Evolutionary conservation across 2,329 filamentous ascomycete species (phyloP).

Genomic region (Cytospora piceae): DNA sequence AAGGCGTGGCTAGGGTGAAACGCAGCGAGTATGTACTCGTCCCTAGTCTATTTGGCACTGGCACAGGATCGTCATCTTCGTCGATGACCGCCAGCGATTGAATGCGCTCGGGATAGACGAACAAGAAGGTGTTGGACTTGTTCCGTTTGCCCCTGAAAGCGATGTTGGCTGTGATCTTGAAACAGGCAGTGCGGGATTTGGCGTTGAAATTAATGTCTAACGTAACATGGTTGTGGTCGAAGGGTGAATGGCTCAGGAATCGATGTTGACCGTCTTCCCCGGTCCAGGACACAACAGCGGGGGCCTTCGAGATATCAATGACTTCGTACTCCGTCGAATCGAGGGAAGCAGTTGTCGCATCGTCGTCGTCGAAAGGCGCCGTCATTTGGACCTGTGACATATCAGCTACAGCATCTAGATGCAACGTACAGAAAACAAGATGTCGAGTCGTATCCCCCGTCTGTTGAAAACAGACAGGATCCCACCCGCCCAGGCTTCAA

Average conservation of each 20-base stretch:
- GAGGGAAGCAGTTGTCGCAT: slow-evolving; percentile 16
- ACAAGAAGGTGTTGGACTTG: slow-evolving; percentile 27
- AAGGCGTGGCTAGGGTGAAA: slow-evolving; percentile 11
- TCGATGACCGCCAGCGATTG: slow-evolving; percentile 12
- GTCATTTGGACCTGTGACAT: slow-evolving; percentile 19
- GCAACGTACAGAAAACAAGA: not conserved
- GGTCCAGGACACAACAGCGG: slow-evolving; percentile 23
- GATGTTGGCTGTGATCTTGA: slow-evolving; percentile 28
- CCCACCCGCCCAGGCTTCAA: slow-evolving; percentile 30
- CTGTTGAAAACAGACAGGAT: slow-evolving; percentile 20
- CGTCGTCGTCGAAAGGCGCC: slow-evolving; percentile 17
- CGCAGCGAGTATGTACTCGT: slow-evolving; percentile 13
- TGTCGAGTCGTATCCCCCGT: slow-evolving; percentile 25
- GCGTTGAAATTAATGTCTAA: slow-evolving; percentile 14
- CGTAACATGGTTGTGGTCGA: slow-evolving; percentile 22
- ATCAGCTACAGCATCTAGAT: slow-evolving; percentile 15
- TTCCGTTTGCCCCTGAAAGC: slow-evolving; percentile 26
- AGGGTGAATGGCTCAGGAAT: slow-evolving; percentile 11
- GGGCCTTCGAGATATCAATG: slow-evolving; percentile 11
- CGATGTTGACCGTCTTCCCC: slow-evolving; percentile 8
- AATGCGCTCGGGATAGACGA: slow-evolving; percentile 24
- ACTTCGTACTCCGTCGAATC: slow-evolving; percentile 11
- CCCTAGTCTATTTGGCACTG: slow-evolving; percentile 14
- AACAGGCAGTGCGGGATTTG: slow-evolving; percentile 16
- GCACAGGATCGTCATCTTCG: slow-evolving; percentile 6